A percentile compares a stretch with the other conserved stretches of the same genome.
Evolutionary conservation across 768 basidiomycete genomes (phyloP).

Genomic region (Lactarius sp.): DNA sequence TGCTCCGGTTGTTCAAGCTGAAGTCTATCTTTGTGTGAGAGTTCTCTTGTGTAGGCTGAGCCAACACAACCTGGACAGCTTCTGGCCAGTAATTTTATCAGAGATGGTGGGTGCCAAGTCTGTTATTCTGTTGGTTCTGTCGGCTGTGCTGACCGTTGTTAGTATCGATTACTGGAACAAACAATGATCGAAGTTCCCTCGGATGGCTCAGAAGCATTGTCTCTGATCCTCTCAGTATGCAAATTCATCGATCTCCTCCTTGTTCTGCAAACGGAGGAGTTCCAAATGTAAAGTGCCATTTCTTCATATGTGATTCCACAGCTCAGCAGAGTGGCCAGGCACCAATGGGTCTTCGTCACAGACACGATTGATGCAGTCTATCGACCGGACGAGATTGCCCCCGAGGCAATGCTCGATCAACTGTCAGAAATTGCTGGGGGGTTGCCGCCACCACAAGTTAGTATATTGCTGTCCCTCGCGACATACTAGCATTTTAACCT

Average conservation of each 20-base stretch:
- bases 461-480: background rate
- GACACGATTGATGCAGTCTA: slow-evolving; percentile 96
- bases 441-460: slow-evolving; percentile 46
- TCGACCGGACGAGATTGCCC: slow-evolving; percentile 74
- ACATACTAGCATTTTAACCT: background rate
- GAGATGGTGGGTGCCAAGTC: slow-evolving; percentile 60
- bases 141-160: background rate
- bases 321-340: slow-evolving; percentile 40
- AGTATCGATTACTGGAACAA: slow-evolving; percentile 91
- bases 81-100: slow-evolving; percentile 94
- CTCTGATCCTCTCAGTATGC: slow-evolving; percentile 80
- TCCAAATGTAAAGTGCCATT: slow-evolving; percentile 69
- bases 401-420: slow-evolving; percentile 88
- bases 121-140: background rate
- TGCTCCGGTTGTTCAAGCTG: slow-evolving; percentile 82
- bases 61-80: slow-evolving; percentile 85
- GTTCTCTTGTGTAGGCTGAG: slow-evolving; percentile 88
- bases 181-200: slow-evolving; percentile 62
- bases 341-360: slow-evolving; percentile 98
- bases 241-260: slow-evolving; percentile 94
- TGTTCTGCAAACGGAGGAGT: slow-evolving; percentile 92
- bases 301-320: background rate
- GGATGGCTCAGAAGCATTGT: slow-evolving; percentile 82
- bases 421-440: slow-evolving; percentile 78
- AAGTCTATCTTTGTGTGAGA: slow-evolving; percentile 91